phyloP scores from a whole-genome alignment of 495 filamentous ascomycete species.

The Clavariopsis aquatica region DNA sequence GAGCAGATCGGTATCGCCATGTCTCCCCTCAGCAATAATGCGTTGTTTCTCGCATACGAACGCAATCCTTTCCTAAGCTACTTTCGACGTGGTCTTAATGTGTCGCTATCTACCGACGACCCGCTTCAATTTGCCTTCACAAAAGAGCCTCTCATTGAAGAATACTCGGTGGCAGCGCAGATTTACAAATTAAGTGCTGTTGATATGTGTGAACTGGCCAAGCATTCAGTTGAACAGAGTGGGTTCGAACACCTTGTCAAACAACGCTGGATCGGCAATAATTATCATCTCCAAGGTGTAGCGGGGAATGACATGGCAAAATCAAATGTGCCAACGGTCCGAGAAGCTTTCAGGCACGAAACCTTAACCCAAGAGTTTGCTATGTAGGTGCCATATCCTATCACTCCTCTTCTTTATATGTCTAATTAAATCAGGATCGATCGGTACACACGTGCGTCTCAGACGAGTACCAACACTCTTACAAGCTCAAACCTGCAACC shows the following conservation, averaged over 20 bases:
- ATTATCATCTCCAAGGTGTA: conserved; percentile 71
- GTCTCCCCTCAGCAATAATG: conserved; percentile 98
- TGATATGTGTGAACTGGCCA: conserved; percentile 98
- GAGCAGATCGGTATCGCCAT: conserved; percentile 98
- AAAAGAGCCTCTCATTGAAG: conserved; percentile 96
- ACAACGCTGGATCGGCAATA: conserved; percentile 80
- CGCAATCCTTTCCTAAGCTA: conserved; percentile 94
- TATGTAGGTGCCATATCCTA: conserved; percentile 57
- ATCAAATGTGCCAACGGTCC: conserved; percentile 90
- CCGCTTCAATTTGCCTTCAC: conserved; percentile 98
- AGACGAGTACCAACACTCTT: conserved; percentile 16
- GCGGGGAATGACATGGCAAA: conserved; percentile 88
- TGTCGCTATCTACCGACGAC: conserved; percentile 95
- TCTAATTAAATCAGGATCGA: conserved; percentile 38
- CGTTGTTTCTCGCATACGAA: conserved; percentile 93
- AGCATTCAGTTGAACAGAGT: conserved; percentile 91
- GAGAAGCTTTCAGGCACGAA: conserved; percentile 83
- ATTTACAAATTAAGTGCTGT: conserved; percentile 97
- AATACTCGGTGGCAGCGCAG: conserved; percentile 95
- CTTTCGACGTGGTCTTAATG: conserved; percentile 90
- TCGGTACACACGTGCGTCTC: conserved; percentile 37
- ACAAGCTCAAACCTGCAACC: conserved; percentile 23
- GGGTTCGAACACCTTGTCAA: conserved; percentile 90
- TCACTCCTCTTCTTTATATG: background rate
- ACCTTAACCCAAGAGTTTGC: conserved; percentile 77